Base-by-base conservation (phyloP, 805 yeast species). In the Saccharomycopsis oosterbeekiorum region DNA sequence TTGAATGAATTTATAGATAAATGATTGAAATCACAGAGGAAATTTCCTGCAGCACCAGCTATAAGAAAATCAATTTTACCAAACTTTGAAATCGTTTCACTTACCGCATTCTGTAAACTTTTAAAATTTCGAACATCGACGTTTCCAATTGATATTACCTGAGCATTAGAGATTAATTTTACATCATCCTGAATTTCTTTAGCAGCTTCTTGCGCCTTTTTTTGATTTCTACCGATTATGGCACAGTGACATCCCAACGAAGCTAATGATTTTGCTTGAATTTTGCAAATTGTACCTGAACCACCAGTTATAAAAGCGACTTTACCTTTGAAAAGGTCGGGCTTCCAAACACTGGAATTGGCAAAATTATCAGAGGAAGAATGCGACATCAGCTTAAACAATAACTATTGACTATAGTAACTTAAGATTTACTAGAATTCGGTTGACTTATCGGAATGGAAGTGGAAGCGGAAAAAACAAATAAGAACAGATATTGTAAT, bases 41-140 rank as follows among this genome's bases (percentile, higher is more conserved):
- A 92, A 76, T 93, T 93, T 9, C 98, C 97, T 2, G 97, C 97
- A 1, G 98, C 97, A 11, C 97, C 97, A 54, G 94, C 92, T 71
- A 92, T 88, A 40, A 92, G 96, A 71, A 73, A 88, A 74, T 92
- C 97, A 62, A 92, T 86, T 64, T 81, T 76, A 6, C 97, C 97
- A 66, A 89, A 80, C 68, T 80, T 76, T 10, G 74, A 70, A 26
- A 91, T 89, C 0, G 97, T 84, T 51, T 69, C 67, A 6, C 80
- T 80, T 2, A 82, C 96, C 0, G 96, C 96, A 3, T 67, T 69
- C 19, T 74, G 78, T 65, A 92, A 67, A n/a, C 82, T 76, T 1
- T 80, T 69, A 43, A 86, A 79, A 43, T 84, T 81, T 65, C 97
- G 81, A 21, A 93, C 98, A 70, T 92, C 98, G 26, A 86, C 80